These are phyloP conservation scores for Typha latifolia DNA, from an alignment of 176 grass and related monocot genomes.

Conservation along the genomic window DNA sequence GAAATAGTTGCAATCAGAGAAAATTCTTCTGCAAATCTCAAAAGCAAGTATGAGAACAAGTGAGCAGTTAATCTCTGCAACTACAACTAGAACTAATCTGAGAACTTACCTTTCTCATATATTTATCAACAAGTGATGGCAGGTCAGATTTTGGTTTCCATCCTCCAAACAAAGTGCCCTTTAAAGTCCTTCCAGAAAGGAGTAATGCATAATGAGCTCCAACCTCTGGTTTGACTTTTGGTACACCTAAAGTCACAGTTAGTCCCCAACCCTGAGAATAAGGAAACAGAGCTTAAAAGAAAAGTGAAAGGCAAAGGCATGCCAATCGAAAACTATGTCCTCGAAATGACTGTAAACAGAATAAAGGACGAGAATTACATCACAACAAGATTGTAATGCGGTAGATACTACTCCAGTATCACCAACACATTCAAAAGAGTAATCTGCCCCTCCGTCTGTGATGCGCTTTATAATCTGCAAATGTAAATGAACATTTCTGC, in stretches of 20 bases:
- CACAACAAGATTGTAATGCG: constrained; percentile 81
- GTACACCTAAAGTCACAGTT: constrained; percentile 87
- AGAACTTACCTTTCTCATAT: constrained; percentile 47
- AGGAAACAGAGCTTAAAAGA: not conserved
- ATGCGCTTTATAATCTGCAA: constrained; percentile 58
- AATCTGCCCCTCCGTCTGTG: constrained; percentile 91
- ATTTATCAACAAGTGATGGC: constrained; percentile 75
- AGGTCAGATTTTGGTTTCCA: constrained; percentile 96
- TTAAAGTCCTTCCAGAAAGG: constrained; percentile 89
- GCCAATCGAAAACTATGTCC: not conserved
- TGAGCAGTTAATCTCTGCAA: not conserved
- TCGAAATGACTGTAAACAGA: constrained; percentile 11
- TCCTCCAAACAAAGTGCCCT: constrained; percentile 94
- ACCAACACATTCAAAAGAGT: constrained; percentile 91
- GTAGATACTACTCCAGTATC: constrained; percentile 69
- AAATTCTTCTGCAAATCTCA: not conserved
- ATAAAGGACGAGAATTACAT: constrained; percentile 53
- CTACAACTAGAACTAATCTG: not conserved
- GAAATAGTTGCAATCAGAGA: not conserved
- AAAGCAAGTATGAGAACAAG: not conserved
- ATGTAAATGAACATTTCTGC: constrained; percentile 3
- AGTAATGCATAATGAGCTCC: constrained; percentile 77
- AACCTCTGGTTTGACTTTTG: constrained; percentile 66
- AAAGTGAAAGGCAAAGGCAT: constrained; percentile 5
- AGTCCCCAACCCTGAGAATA: constrained; percentile 79